Evolutionary conservation across 306 rosid species (phyloP).

Genomic region (Gynostemma pentaphyllum): DNA sequence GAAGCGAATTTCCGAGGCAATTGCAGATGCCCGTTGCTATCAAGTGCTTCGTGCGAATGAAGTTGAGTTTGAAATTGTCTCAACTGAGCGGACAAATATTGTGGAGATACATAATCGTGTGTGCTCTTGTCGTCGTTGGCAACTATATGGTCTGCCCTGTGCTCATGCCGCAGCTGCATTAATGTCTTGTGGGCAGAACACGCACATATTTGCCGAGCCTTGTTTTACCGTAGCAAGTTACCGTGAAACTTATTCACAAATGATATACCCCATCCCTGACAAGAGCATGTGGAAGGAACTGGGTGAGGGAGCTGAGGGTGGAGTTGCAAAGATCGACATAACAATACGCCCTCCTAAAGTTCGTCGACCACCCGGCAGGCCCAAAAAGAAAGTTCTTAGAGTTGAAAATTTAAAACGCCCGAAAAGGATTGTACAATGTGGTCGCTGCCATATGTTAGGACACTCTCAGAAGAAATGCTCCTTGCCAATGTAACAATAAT

Average conservation of each 20-base stretch:
- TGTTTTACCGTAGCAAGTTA: conserved; percentile 81
- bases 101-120: conserved; percentile 80
- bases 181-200: conserved; percentile 83
- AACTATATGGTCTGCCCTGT: conserved; percentile 90
- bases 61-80: conserved; percentile 95
- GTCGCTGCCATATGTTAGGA: conserved; percentile 97
- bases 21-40: conserved; percentile 89
- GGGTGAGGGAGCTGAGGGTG: conserved; percentile 74
- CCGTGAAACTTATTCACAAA: conserved; percentile 66
- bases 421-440: conserved; percentile 90
- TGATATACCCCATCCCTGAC: conserved; percentile 67
- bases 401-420: conserved; percentile 95
- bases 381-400: conserved; percentile 83
- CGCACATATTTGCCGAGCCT: conserved; percentile 77
- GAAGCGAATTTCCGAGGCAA: conserved; percentile 75
- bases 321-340: conserved; percentile 58
- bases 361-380: conserved; percentile 95
- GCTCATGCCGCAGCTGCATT: conserved; percentile 99
- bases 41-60: conserved; percentile 97
- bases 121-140: conserved; percentile 98
- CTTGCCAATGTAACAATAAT: conserved; percentile 46
- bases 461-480: conserved; percentile 98
- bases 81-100: conserved; percentile 91
- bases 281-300: conserved; percentile 67
- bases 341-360: conserved; percentile 75